phyloP scores from a whole-genome alignment of 441 rosid species.

The Bocquillonia castaneifolia region DNA sequence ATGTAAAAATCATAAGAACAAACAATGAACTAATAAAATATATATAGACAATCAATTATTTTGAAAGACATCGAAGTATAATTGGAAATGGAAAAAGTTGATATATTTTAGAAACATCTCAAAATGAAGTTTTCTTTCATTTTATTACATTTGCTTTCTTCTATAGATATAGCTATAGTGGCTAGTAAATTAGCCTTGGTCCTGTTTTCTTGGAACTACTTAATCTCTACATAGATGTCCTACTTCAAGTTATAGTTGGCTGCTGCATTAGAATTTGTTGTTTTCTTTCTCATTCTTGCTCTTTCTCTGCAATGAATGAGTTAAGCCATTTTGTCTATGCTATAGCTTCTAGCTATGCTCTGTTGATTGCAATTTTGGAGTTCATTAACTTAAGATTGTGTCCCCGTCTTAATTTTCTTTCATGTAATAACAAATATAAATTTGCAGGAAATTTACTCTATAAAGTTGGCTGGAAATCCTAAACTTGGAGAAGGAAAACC shows the following conservation, averaged over 20 bases:
- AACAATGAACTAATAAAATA: too few relatives aligned
- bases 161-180: background rate
- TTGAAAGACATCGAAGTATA: too few relatives aligned
- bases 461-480: conserved; percentile 94
- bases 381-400: background rate
- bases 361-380: background rate
- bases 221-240: background rate
- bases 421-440: background rate
- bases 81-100: too few relatives aligned
- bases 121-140: background rate
- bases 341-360: background rate
- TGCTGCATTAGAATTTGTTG: background rate
- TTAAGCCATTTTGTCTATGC: background rate
- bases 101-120: too few relatives aligned
- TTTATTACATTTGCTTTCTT: background rate
- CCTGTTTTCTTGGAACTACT: background rate
- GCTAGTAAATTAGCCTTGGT: background rate
- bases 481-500: conserved; percentile 99
- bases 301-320: background rate
- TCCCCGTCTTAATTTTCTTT: background rate
- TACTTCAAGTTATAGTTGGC: background rate
- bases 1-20: too few relatives aligned
- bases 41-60: too few relatives aligned
- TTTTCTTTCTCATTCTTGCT: background rate
- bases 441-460: conserved; percentile 84